Evolutionary conservation across 495 filamentous ascomycete genomes (phyloP), one percentile per base, ranked within the genome.

Genomic region (Aspergillus baeticus): DNA sequence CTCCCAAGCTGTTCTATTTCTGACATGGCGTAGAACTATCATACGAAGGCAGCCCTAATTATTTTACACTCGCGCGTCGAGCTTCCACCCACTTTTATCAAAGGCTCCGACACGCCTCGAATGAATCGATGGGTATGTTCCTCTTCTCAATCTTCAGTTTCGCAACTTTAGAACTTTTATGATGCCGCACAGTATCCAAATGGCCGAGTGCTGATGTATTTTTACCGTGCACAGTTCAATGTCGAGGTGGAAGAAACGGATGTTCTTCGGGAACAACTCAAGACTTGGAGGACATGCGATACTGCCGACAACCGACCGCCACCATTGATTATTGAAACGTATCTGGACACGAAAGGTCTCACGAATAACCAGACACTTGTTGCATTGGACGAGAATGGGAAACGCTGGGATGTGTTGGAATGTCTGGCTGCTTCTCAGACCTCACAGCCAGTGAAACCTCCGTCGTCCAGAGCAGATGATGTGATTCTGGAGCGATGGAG

Each of bases 201-300:
- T 41, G 38, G 50, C 54, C 68, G 26, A 64, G 62, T 64, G 36
- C 47, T 50, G 20, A 50, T 33, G 36, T 50, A 21, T 1, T 33
- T 2, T 52, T 20, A 38, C 3, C 5, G 17, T 47, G 10, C 18
- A 20, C 29, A 98, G 94, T 98, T 97, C 72, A 94, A 96, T 67
- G 83, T 97, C 59, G 90, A 96, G 46, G 79, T 96, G 42, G 91
- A 96, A 59, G 94, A 98, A 51, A 92, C 91, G 51, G 91, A 96
- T 63, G 84, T 84, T 39, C 88, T 94, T 58, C 78, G 84, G 63
- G 87, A 96, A 54, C 87, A 92, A 55, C 78, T 97, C 31, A 79
- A 81, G 59, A 77, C 85, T 38, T 98, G 92, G 91, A 87, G 82
- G 71, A 79, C 71, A 29, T 89, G 85, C 54, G 90, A 93, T 72